Base-by-base conservation (phyloP, 371 early-diverging fungal genomes). In the Mortierella sp. region DNA sequence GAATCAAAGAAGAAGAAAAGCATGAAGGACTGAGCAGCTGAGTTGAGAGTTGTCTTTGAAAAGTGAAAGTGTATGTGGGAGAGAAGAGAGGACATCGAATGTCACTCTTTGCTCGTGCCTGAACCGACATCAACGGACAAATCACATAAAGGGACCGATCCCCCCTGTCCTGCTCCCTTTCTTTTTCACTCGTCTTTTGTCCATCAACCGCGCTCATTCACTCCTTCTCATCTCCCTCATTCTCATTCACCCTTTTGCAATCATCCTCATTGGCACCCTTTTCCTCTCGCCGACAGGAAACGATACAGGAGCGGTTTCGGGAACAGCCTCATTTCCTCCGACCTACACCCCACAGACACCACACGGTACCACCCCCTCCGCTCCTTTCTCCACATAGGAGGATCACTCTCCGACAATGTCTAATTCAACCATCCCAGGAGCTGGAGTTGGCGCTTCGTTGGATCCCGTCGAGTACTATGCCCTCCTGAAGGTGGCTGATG, bases 401-500 rank as follows among this genome's bases (percentile, higher is more conserved):
- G 64, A 64, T 64, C 64, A 21, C 21, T 64, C 64, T 64, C 64
- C 64, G 64, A 64, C 64, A 64, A 64, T 64, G 64, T 64, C 64
- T 5, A 64, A 64, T 37, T 64, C 64, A 8, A 34, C 64, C 21
- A 21, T 9, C 9, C 37, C 64, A 0, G 64, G 21, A 6, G 64
- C 34, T 53, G 53, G 53, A 16, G 43, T 40, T 40, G 43, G 43
- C 43, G 43, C 43, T 6, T 24, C 69, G 43, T 72, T 77, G 81
- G 86, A 85, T 76, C 86, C 86, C 31, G 69, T 85, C 48, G 81
- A 85, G 3, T 85, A 85, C 75, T 85, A 85, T 72, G 71, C 77
- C 1, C 71, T 85, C 16, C 46, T 85, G 43, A 76, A 85, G 71
- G 55, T 85, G 72, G 82, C 74, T 19, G 79, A 85, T 76, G 86